Base-by-base conservation (phyloP, 805 yeast genomes). In the Vanderwaltozyma tropicalis region DNA sequence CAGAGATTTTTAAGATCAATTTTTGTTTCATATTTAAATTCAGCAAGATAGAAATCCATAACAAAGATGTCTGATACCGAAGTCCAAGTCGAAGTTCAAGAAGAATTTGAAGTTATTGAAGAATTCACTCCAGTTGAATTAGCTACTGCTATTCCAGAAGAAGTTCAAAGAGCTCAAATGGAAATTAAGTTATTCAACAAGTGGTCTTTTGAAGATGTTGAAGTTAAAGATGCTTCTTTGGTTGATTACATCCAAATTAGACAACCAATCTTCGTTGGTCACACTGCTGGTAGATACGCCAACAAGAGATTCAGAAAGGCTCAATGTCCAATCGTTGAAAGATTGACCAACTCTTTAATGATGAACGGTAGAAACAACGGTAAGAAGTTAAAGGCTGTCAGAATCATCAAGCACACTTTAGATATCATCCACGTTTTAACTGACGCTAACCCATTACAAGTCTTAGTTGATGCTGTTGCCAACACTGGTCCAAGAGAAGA, bases 341-440 rank as follows among this genome's bases (percentile, higher is more conserved):
- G 99, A 80, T 79, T 92, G 71, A 89, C 97, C 74, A 89, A 92
- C 89, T 83, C 98, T 53, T 78, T 92, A 68, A 92, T 92, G 98
- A 92, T 92, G 98, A 88, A 92, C 83, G 99, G 99, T 78, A 89
- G 97, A 80, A 92, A 92, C 94, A 92, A 94, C 83, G 99, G 99
- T 81, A 92, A 92, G 82, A 92, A 92, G 78, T 85, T 94, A 72
- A 88, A 89, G 84, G 98, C 99, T 62, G 97, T 92, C 61, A 88
- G 97, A 83, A 92, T 92, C 69, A 87, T 92, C 71, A 85, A 94
- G 80, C 98, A 92, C 80, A 89, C 99, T 61, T 76, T 92, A 67
- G 99, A 92, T 73, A 92, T 92, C 78, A 80, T 92, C 72, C 68
- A 80, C 79, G 88, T 92, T 57, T 80, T 94, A 67, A 87, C 98